Evolutionary conservation across 495 filamentous ascomycete species (phyloP).

Genomic region (Lasiosphaeria miniovina): DNA sequence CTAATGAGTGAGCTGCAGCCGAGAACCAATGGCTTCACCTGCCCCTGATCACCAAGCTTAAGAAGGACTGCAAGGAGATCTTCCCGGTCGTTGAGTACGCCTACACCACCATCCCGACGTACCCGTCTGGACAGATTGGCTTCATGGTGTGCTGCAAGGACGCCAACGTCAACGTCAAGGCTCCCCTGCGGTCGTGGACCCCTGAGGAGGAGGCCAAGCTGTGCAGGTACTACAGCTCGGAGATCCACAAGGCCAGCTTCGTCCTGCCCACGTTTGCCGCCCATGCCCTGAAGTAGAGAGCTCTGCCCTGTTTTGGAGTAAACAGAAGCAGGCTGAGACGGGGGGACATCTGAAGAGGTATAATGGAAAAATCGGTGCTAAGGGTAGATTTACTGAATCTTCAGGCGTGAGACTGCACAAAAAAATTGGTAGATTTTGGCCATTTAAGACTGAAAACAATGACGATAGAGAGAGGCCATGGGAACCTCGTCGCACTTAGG

Average conservation of each 20-base stretch:
- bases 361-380: background rate
- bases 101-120: constrained; percentile 99
- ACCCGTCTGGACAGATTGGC: constrained; percentile 98
- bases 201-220: constrained; percentile 86
- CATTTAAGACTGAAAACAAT: background rate
- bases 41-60: constrained; percentile 80
- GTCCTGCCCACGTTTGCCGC: constrained; percentile 89
- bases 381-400: no score
- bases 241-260: constrained; percentile 92
- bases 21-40: constrained; percentile 99
- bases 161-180: constrained; percentile 71
- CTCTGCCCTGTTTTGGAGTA: background rate
- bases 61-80: constrained; percentile 94
- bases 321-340: no score
- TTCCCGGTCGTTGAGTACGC: constrained; percentile 98
- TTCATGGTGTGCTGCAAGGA: constrained; percentile 99
- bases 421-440: background rate
- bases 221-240: constrained; percentile 92
- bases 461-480: background rate
- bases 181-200: constrained; percentile 74
- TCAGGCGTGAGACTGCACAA: no score
- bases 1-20: constrained; percentile 53
- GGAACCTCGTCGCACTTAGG: background rate
- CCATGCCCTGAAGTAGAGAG: constrained; percentile 60
- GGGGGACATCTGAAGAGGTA: background rate